Base-by-base conservation (phyloP, 176 grass and related monocot species). In the Dactylis glomerata region DNA sequence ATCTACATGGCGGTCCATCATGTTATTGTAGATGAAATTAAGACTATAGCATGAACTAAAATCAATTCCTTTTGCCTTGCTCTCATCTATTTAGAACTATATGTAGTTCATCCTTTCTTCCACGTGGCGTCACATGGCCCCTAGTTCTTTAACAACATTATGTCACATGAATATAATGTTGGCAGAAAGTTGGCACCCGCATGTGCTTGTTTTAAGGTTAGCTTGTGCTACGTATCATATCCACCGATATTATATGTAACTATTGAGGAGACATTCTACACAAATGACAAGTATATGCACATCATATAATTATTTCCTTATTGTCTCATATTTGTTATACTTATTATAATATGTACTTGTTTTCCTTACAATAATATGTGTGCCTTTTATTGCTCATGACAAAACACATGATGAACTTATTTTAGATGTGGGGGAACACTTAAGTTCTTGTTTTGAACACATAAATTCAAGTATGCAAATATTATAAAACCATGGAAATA, bases 121-220 rank as follows among this genome's bases (percentile, higher is more conserved):
- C 36, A 58, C 0, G 42, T 70, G 20, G 13, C 49, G 11, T 33
- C 52, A 28, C n/a, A n/a, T n/a, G n/a, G n/a, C 24, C 1, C 37
- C 3, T 58, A 58, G 17, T 81, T 55, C 74, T 74, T 22, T 37
- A 64, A 17, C 23, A 57, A n/a, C 52, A 84, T 27, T 30, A 31
- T 51, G 66, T 46, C 64, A 5, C 51, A 77, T 41, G 11, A 63
- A 85, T 85, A 84, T 54, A 46, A 30, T 38, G 58, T 34, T 37
- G 38, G 12, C 7, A 44, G 24, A 42, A 79, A 41, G 3, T 20
- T 23, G 4, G 0, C n/a, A 44, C 17, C 16, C 14, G 42, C 34
- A 36, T 81, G 33, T 37, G 26, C 27, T 66, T 30, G 41, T 68
- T 80, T 75, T 46, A 84, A 67, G 46, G 57, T 66, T 85, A 10